Percentiles rank a stretch among this genome's conserved stretches.
Conservation (phyloP, 257 asterid genomes). For the Plantago major region DNA sequence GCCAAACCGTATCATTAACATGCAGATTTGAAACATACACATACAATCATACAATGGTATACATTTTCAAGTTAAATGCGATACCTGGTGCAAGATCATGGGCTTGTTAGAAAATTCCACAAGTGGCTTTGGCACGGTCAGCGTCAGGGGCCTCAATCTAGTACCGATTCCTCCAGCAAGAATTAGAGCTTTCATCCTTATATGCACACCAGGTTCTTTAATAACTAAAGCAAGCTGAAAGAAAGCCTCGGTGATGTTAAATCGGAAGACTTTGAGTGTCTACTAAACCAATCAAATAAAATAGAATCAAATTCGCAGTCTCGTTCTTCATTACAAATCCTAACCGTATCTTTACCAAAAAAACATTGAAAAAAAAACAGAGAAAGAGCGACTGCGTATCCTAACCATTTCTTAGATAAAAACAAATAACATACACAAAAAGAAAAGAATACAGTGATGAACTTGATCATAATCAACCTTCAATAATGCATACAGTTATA, state of each 20-base stretch:
- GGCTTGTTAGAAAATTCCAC: constrained; percentile 95
- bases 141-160: constrained; percentile 81
- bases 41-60: too few relatives aligned
- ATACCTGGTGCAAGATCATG: constrained; percentile 96
- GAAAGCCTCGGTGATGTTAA: neutral
- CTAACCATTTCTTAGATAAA: too few relatives aligned
- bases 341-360: too few relatives aligned
- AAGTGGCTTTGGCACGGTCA: constrained; percentile 83
- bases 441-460: too few relatives aligned
- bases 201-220: neutral
- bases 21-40: neutral
- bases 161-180: constrained; percentile 95
- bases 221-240: neutral
- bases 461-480: too few relatives aligned
- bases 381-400: too few relatives aligned
- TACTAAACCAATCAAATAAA: constrained; percentile 8
- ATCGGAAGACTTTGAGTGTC: neutral
- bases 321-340: too few relatives aligned
- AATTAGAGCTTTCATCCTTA: constrained; percentile 78
- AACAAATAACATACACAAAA: too few relatives aligned
- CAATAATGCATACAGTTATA: too few relatives aligned
- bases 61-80: neutral
- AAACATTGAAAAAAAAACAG: too few relatives aligned
- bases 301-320: neutral
- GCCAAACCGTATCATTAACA: constrained; percentile 14